These are phyloP conservation scores for Gloeostereum incarnatum DNA, from an alignment of 768 basidiomycete genomes.

Conservation along the genomic window DNA sequence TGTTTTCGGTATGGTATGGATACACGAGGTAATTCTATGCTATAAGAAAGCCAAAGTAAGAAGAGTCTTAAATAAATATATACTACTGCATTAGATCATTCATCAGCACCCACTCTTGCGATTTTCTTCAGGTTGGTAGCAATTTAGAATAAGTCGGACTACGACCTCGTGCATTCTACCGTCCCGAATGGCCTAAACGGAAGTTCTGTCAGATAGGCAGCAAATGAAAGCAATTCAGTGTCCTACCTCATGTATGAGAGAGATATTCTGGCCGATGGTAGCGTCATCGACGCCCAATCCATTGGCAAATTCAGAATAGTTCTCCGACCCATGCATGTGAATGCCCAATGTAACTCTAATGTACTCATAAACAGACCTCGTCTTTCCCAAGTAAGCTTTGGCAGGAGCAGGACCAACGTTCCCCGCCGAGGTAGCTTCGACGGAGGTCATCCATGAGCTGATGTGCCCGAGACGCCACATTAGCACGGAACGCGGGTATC, in stretches of 20 bases:
- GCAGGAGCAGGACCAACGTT: conserved; percentile 37
- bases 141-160: conserved; percentile 33
- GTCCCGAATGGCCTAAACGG: conserved; percentile 50
- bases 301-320: conserved; percentile 34
- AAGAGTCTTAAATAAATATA: no score
- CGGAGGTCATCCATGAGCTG: conserved; percentile 19
- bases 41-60: no score
- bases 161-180: conserved; percentile 56
- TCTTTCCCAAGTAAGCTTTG: conserved; percentile 34
- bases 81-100: no score
- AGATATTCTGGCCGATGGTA: conserved; percentile 67
- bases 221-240: conserved; percentile 1
- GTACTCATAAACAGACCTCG: conserved; percentile 59
- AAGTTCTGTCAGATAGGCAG: conserved; percentile 2
- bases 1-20: no score
- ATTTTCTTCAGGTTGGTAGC: no score
- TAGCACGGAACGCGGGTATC: conserved; percentile 6
- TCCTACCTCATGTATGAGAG: conserved; percentile 59
- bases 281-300: conserved; percentile 39
- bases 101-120: no score
- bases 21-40: no score
- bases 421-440: conserved; percentile 23
- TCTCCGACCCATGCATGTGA: conserved; percentile 71
- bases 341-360: conserved; percentile 57
- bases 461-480: conserved; percentile 4